These are phyloP conservation scores for Aspergillus ustus DNA, from an alignment of 2,329 filamentous ascomycete genomes.

Conservation along the genomic window DNA sequence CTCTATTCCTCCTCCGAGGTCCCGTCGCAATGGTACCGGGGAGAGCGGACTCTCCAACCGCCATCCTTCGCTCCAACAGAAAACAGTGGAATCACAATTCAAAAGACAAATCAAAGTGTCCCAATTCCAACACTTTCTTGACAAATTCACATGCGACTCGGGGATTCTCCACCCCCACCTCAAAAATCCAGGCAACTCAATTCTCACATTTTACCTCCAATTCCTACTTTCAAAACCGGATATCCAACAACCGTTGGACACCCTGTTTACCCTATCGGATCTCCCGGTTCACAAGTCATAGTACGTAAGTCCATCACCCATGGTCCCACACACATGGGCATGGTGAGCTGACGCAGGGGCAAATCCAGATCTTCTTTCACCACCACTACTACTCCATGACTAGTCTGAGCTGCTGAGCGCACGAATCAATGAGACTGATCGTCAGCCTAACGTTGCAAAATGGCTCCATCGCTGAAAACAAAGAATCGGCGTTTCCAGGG, in stretches of 20 bases:
- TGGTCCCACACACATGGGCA: neutral
- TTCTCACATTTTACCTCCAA: neutral
- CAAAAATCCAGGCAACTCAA: neutral
- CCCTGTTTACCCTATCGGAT: slow-evolving; percentile 8
- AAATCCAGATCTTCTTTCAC: neutral
- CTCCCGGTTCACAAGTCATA: neutral
- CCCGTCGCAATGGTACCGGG: neutral
- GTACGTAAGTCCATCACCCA: slow-evolving; percentile 1
- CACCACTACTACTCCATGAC: neutral
- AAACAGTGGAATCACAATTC: neutral
- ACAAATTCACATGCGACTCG: neutral
- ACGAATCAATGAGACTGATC: neutral
- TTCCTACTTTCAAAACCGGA: neutral
- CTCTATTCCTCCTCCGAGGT: neutral
- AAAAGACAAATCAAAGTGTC: neutral
- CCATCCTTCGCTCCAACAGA: neutral
- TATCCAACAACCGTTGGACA: neutral
- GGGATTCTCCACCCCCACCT: neutral
- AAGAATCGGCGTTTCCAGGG: slow-evolving; percentile 11
- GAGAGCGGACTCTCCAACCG: neutral
- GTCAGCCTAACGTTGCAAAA: neutral
- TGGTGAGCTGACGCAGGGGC: slow-evolving; percentile 3
- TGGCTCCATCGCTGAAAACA: neutral
- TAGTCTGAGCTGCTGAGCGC: neutral
- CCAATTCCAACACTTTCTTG: neutral